Percentiles rank a stretch among this genome's conserved stretches.
These are phyloP conservation scores for Diaporthe longicolla DNA, from an alignment of 2,329 filamentous ascomycete species.

Conservation along the genomic window DNA sequence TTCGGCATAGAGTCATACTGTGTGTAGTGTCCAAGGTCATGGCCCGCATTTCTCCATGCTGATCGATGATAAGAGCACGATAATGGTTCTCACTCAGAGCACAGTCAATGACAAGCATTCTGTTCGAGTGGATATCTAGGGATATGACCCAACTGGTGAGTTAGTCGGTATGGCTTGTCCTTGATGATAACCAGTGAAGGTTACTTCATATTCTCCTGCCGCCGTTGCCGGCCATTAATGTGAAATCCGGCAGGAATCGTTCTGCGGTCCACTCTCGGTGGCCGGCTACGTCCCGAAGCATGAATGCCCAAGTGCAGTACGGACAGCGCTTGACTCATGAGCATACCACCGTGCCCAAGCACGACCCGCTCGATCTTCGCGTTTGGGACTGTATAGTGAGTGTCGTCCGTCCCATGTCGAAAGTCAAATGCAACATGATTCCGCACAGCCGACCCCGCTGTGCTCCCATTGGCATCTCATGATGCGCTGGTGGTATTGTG, in stretches of 20 bases:
- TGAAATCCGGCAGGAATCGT: not conserved
- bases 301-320: not conserved
- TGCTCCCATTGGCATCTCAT: constrained; percentile 8
- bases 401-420: constrained; percentile 22
- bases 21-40: not conserved
- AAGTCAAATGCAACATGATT: constrained; percentile 12
- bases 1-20: not conserved
- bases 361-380: constrained; percentile 30
- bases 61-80: not conserved
- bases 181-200: not conserved
- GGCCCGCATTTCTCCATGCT: not conserved
- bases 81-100: not conserved
- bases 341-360: constrained; percentile 11
- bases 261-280: constrained; percentile 1
- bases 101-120: not conserved
- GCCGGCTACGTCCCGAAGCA: not conserved
- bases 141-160: not conserved
- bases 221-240: not conserved
- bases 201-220: not conserved
- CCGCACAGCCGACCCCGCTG: constrained; percentile 19
- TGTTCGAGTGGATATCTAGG: not conserved
- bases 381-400: constrained; percentile 8
- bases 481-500: not conserved
- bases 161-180: not conserved
- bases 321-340: constrained; percentile 9